Evolutionary conservation across 1,284 basidiomycete genomes (phyloP).

Genomic region (Grifola frondosa): DNA sequence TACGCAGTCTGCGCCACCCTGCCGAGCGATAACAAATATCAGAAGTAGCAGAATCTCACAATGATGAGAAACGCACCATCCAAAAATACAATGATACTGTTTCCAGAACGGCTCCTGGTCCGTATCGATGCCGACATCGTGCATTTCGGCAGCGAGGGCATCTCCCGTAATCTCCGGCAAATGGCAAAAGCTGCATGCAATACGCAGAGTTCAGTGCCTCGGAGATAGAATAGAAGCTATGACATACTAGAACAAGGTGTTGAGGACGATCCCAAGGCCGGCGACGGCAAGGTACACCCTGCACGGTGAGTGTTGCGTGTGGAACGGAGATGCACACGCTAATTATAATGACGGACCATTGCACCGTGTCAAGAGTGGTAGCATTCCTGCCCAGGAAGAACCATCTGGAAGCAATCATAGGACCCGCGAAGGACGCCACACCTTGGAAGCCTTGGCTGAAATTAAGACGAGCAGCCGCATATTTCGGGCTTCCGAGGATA

Average conservation of each 20-base stretch:
- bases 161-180: slow-evolving; percentile 79
- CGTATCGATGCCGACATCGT: slow-evolving; percentile 40
- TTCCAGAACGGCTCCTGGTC: slow-evolving; percentile 65
- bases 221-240: not conserved
- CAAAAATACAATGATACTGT: slow-evolving; percentile 72
- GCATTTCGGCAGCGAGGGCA: slow-evolving; percentile 52
- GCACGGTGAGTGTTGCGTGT: slow-evolving; percentile 2
- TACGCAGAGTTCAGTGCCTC: not conserved
- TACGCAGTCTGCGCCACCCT: slow-evolving; percentile 70
- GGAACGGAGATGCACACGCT: not conserved
- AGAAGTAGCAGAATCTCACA: not conserved
- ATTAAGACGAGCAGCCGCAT: slow-evolving; percentile 77
- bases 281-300: slow-evolving; percentile 82
- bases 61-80: slow-evolving; percentile 35
- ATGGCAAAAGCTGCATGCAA: slow-evolving; percentile 66
- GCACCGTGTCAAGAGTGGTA: slow-evolving; percentile 64
- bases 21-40: not conserved
- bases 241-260: slow-evolving; percentile 64
- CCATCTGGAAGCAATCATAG: slow-evolving; percentile 75
- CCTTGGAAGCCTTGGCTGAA: slow-evolving; percentile 85
- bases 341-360: slow-evolving; percentile 48
- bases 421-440: slow-evolving; percentile 76
- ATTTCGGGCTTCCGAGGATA: slow-evolving; percentile 63
- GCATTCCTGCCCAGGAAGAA: slow-evolving; percentile 71
- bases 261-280: slow-evolving; percentile 60